phyloP scores from a whole-genome alignment of 257 asterid genomes.

The Cordia subcordata region DNA sequence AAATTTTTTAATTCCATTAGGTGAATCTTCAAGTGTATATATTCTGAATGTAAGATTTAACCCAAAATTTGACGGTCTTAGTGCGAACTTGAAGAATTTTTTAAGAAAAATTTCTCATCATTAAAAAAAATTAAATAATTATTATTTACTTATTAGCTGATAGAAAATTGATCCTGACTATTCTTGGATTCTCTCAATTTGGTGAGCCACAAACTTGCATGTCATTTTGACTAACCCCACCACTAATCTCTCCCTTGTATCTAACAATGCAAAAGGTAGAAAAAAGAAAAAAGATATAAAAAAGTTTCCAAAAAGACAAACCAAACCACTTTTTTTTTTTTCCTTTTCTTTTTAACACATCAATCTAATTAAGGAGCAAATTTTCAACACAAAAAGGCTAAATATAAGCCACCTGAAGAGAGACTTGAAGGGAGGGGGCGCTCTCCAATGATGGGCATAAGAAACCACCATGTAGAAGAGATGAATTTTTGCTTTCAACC shows the following conservation, averaged over 20 bases:
- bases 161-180: slow-evolving; percentile 12
- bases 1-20: too few species aligned
- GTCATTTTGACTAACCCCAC: slow-evolving; percentile 62
- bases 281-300: slow-evolving; percentile 12
- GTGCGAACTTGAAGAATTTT: too few species aligned
- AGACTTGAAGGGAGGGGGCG: slow-evolving; percentile 11
- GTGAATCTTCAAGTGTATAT: too few species aligned
- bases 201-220: slow-evolving; percentile 37
- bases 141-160: too few species aligned
- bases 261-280: slow-evolving; percentile 12
- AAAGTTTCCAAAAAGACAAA: slow-evolving; percentile 53
- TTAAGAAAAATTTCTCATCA: too few species aligned
- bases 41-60: too few species aligned
- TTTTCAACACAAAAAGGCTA: slow-evolving; percentile 32
- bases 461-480: slow-evolving; percentile 36
- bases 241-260: slow-evolving; percentile 33
- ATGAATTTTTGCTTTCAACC: slow-evolving; percentile 40
- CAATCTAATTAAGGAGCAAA: slow-evolving; percentile 6
- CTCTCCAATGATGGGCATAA: slow-evolving; percentile 28
- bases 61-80: too few species aligned
- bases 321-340: slow-evolving; percentile 52
- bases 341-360: too few species aligned
- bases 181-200: slow-evolving; percentile 45
- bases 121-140: too few species aligned
- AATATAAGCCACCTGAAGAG: slow-evolving; percentile 30